These are phyloP conservation scores for Picochlorum sp. DNA, from an alignment of 139 green algal genomes.

Conservation along the genomic window DNA sequence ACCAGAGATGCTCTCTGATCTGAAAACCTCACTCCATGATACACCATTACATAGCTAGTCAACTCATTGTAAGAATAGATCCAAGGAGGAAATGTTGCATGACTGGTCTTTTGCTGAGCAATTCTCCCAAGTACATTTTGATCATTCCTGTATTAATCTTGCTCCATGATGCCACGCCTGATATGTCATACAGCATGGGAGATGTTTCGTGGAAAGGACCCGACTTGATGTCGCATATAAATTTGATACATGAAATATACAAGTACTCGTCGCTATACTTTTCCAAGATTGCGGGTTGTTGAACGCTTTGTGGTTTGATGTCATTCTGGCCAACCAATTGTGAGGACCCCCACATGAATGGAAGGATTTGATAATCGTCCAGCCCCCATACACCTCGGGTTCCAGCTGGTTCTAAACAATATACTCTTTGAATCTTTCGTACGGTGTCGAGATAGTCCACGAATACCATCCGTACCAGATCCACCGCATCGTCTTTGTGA, in stretches of 20 bases:
- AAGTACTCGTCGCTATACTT: constrained; percentile 67
- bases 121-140: constrained; percentile 97
- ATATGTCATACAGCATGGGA: constrained; percentile 94
- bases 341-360: constrained; percentile 82
- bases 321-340: constrained; percentile 73
- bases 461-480: constrained; percentile 43
- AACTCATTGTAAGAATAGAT: constrained; percentile 48
- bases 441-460: constrained; percentile 85
- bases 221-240: constrained; percentile 90
- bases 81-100: constrained; percentile 96
- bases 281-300: constrained; percentile 63
- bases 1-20: no score
- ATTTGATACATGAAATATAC: constrained; percentile 75
- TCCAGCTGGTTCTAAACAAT: constrained; percentile 94
- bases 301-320: constrained; percentile 74
- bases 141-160: constrained; percentile 93
- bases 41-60: background rate
- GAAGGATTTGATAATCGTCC: constrained; percentile 98
- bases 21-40: no score
- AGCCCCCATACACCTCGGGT: constrained; percentile 95
- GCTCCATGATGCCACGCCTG: constrained; percentile 68
- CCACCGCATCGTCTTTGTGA: constrained; percentile 17
- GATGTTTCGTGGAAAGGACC: constrained; percentile 85
- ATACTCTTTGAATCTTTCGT: constrained; percentile 85
- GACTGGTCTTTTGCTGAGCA: constrained; percentile 94